Conservation (phyloP, 306 rosid genomes). For the Luffa aegyptiaca region DNA sequence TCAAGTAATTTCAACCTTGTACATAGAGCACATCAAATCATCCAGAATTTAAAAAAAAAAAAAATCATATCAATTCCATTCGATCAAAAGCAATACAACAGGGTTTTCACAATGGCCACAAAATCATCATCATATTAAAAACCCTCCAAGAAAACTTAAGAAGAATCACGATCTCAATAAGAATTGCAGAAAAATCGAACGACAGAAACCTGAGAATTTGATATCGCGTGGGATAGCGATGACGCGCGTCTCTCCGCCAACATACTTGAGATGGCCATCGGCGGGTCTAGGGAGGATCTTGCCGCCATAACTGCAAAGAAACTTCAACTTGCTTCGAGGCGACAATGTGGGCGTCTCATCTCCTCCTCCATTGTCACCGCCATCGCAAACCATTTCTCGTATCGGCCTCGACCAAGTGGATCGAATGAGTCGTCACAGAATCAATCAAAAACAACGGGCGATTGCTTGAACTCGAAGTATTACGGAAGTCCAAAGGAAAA, state of each 20-base stretch:
- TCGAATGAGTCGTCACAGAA: not conserved
- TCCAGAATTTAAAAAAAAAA: not conserved
- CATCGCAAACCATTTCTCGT: conserved; percentile 26
- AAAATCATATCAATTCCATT: not conserved
- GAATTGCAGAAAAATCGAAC: not conserved
- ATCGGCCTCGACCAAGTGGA: not conserved
- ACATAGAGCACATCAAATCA: not conserved
- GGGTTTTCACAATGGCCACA: not conserved
- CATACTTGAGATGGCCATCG: conserved; percentile 66
- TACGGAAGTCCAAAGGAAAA: not conserved
- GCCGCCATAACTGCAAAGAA: conserved; percentile 81
- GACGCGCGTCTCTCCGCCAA: conserved; percentile 89
- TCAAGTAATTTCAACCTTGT: not conserved
- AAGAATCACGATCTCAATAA: not conserved
- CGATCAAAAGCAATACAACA: not conserved
- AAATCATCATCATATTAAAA: not conserved
- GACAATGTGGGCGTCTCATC: conserved; percentile 19
- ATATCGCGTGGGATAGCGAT: conserved; percentile 39
- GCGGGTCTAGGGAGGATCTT: conserved; percentile 62
- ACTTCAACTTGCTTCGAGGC: conserved; percentile 45
- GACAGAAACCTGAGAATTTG: conserved; percentile 38
- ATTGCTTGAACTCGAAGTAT: not conserved
- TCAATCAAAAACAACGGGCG: not conserved
- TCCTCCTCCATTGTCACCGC: conserved; percentile 2
- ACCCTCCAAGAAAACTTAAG: not conserved